Percentiles rank a stretch among this genome's conserved stretches.
phyloP scores from a whole-genome alignment of 306 rosid species.

The Rosa chinensis region DNA sequence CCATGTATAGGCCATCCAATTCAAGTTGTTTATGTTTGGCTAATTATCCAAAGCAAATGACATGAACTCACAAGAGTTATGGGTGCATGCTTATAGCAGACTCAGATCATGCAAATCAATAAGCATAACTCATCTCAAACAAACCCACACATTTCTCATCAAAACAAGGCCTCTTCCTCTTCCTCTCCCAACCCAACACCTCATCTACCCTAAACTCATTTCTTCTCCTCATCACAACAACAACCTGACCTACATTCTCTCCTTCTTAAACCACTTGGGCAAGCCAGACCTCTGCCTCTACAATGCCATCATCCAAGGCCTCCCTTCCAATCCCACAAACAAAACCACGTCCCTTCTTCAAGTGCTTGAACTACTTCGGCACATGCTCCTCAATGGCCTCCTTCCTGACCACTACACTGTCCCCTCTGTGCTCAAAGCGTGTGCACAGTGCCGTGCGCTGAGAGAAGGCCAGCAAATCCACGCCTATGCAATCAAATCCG shows the following conservation, averaged over 20 bases:
- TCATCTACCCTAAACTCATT: slow-evolving; percentile 11
- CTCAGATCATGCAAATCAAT: slow-evolving; percentile 25
- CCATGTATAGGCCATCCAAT: too few relatives aligned
- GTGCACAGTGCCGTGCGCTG: slow-evolving; percentile 26
- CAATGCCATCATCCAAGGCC: slow-evolving; percentile 32
- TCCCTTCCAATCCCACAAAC: slow-evolving; percentile 13
- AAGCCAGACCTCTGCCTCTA: slow-evolving; percentile 27
- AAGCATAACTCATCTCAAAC: slow-evolving; percentile 20
- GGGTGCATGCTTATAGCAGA: slow-evolving; percentile 5
- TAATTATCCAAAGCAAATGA: not conserved
- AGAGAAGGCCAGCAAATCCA: slow-evolving; percentile 43
- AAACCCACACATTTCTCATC: slow-evolving; percentile 35
- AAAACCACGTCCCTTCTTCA: slow-evolving; percentile 4
- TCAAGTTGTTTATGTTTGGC: too few relatives aligned
- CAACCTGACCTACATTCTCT: slow-evolving; percentile 21
- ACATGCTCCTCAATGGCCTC: slow-evolving; percentile 29
- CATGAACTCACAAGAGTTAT: slow-evolving; percentile 30
- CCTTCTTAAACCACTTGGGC: slow-evolving; percentile 24
- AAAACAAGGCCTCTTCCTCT: slow-evolving; percentile 30
- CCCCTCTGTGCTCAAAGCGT: slow-evolving; percentile 39
- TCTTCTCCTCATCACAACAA: not conserved
- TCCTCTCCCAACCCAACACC: not conserved
- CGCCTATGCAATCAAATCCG: slow-evolving; percentile 27
- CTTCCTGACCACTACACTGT: slow-evolving; percentile 39
- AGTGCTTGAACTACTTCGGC: slow-evolving; percentile 21